Evolutionary conservation across 2,329 filamentous ascomycete genomes (phyloP), one percentile per base, ranked within the genome.

Genomic region (Thielaviopsis populi): DNA sequence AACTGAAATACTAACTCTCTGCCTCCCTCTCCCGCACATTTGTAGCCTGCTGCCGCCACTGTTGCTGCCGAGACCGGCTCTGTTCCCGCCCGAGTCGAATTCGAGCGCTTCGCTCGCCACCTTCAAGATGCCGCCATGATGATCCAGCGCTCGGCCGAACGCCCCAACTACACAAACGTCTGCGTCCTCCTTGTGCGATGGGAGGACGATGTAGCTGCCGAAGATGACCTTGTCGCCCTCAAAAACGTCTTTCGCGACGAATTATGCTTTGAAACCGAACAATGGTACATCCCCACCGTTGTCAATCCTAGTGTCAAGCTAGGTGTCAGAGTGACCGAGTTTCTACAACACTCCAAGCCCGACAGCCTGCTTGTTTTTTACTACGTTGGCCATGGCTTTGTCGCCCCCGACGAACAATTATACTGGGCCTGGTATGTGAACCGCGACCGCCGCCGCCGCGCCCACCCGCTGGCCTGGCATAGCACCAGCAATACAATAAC

Each of bases 71-170:
- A 66, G 48, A 63, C 65, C 17, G 60, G 64, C 27, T 43, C 64
- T 22, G 60, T 66, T 10, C 66, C 59, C 41, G 66, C 65, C 56
- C 78, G 80, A 68, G 78, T 82, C 73, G 83, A 85, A 69, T 86
- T 86, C 73, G 83, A 86, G 72, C 79, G 81, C 62, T 86, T 86
- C 70, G 83, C 83, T 66, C 79, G 83, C 58, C 83, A 86, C 74
- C 78, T 86, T 54, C 83, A 86, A 70, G 83, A 86, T 78, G 83
- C 83, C 60, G 83, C 83, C 68, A 84, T 85, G 79, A 76, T 84
- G 69, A 84, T 86, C 68, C 82, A 84, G 70, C 78, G 81, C 67
- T 83, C 85, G 72, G 81, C 81, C 56, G 80, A 84, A 69, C 78
- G 77, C 65, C 76, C 78, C 2, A 78, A 78, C 27, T 84, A 86